Conservation (phyloP, 805 yeast genomes). For the Candida succiphila region DNA sequence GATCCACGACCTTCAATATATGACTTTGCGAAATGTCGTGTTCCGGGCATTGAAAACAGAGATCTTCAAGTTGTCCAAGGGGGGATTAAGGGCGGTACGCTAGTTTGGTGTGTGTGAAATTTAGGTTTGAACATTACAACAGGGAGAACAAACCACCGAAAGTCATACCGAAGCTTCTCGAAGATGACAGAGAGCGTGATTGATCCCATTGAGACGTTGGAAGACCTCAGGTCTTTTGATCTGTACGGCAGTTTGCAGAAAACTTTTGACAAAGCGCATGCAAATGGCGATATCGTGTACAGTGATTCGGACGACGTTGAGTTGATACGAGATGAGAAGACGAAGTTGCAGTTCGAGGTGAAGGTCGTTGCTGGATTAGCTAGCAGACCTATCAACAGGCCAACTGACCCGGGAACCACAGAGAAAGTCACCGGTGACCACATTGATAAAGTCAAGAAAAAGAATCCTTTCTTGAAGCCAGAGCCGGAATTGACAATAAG, state of each 20-base stretch:
- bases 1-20: too few species aligned
- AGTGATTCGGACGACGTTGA: slow-evolving; percentile 11
- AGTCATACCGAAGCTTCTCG: too few species aligned
- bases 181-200: slow-evolving; percentile 3
- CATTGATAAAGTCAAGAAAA: slow-evolving; percentile 21
- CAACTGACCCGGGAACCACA: slow-evolving; percentile 19
- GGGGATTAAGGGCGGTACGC: too few species aligned
- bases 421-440: slow-evolving; percentile 27
- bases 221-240: slow-evolving; percentile 12
- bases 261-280: slow-evolving; percentile 15
- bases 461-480: slow-evolving; percentile 73
- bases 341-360: slow-evolving; percentile 18
- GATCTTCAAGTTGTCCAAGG: too few species aligned
- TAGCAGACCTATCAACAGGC: slow-evolving; percentile 25
- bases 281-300: slow-evolving; percentile 15
- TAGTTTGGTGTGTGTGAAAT: too few species aligned
- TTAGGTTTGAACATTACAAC: too few species aligned
- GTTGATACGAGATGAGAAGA: slow-evolving; percentile 11
- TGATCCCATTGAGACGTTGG: too few species aligned
- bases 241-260: slow-evolving; percentile 7
- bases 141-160: too few species aligned
- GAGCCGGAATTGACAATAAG: slow-evolving; percentile 65
- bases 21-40: too few species aligned
- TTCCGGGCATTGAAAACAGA: too few species aligned
- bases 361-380: slow-evolving; percentile 23